Evolutionary conservation across 108 stramenopile species (phyloP).

Genomic region (Skeletonema tropicum): DNA sequence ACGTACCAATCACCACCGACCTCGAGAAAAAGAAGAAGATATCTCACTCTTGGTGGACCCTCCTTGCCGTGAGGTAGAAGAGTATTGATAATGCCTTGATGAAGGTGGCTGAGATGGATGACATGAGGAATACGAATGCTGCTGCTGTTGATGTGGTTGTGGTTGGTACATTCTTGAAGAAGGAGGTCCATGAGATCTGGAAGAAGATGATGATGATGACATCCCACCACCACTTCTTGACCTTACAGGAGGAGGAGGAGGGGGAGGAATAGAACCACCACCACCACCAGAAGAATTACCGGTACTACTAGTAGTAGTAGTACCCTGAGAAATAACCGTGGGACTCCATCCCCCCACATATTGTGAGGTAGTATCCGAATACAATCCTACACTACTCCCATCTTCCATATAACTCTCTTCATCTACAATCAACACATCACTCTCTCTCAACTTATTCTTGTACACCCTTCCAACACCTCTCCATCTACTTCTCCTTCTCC

Average conservation of each 20-base stretch:
- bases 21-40: too few species aligned
- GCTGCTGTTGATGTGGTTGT: background rate
- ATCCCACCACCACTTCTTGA: background rate
- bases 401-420: background rate
- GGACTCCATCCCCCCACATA: conserved; percentile 6
- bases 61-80: too few species aligned
- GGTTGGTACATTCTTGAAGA: background rate
- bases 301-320: too few species aligned
- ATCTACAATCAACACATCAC: background rate
- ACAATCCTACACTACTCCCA: background rate
- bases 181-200: background rate
- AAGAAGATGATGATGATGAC: background rate
- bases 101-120: background rate
- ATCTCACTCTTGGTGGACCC: too few species aligned
- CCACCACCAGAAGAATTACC: background rate
- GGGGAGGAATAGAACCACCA: background rate
- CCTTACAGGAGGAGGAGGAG: background rate
- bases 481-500: background rate
- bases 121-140: background rate
- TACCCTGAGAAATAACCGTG: background rate
- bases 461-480: background rate
- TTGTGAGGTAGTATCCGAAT: background rate
- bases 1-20: too few species aligned
- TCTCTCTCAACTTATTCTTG: background rate
- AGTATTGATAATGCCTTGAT: too few species aligned